Evolutionary conservation across 441 rosid species (phyloP).

Genomic region (Populus tomentosa): DNA sequence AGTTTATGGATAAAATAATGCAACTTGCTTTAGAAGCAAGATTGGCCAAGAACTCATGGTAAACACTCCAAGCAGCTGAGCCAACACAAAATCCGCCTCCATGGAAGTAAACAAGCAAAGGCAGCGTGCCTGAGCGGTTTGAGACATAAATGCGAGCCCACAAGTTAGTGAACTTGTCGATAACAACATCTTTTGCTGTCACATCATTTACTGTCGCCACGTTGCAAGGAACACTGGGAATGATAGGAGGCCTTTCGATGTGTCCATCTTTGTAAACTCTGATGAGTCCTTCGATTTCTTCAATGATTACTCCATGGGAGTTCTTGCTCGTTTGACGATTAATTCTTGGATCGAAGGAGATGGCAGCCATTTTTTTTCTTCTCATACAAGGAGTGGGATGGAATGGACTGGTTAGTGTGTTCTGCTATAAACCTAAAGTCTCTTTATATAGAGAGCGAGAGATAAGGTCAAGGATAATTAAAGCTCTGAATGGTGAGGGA

Average conservation of each 20-base stretch:
- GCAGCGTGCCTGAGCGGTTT: conserved; percentile 26
- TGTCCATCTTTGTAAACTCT: conserved; percentile 65
- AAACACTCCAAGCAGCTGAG: conserved; percentile 44
- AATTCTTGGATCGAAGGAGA: conserved; percentile 42
- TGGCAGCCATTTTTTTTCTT: conserved; percentile 40
- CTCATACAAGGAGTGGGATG: not conserved
- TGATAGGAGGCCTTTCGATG: conserved; percentile 55
- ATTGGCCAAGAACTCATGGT: conserved; percentile 56
- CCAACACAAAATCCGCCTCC: conserved; percentile 84
- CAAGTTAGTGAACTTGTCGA: conserved; percentile 53
- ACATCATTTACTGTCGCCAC: conserved; percentile 28
- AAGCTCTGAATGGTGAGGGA: not conserved
- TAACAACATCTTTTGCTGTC: conserved; percentile 45
- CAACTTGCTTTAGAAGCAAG: conserved; percentile 49
- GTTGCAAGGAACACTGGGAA: conserved; percentile 46
- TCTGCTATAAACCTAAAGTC: not conserved
- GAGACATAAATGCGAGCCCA: conserved; percentile 73
- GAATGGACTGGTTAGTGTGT: not conserved
- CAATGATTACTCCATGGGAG: conserved; percentile 38
- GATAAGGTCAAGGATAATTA: conserved; percentile 10
- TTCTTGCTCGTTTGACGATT: conserved; percentile 36
- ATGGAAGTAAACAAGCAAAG: conserved; percentile 72
- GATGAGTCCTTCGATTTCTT: conserved; percentile 73
- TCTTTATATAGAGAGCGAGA: conserved; percentile 35
- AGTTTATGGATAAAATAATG: conserved; percentile 59